Percentiles rank a stretch among this genome's conserved stretches.
Conservation (phyloP, 139 green algal species). For the Chlamydomonas incerta region DNA sequence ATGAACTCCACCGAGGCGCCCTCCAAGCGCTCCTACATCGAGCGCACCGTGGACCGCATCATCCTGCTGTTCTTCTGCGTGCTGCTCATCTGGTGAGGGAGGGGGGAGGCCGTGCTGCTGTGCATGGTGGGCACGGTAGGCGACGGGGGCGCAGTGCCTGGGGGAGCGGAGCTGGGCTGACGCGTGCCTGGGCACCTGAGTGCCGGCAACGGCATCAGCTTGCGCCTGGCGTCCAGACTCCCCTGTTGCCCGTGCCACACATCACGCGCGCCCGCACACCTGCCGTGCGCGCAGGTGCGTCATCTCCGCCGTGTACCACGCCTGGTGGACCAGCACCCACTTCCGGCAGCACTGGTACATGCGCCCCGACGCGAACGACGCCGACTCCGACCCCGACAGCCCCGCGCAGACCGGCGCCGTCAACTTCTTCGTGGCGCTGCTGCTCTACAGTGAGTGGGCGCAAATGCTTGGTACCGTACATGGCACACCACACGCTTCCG, state of each 20-base stretch:
- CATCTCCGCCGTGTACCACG: slow-evolving; percentile 54
- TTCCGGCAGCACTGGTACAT: slow-evolving; percentile 67
- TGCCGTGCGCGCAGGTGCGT: slow-evolving; percentile 44
- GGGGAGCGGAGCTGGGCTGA: no score
- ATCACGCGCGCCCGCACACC: no score
- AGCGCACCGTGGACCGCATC: slow-evolving; percentile 76
- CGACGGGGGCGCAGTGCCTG: no score
- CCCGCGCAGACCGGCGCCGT: slow-evolving; percentile 49
- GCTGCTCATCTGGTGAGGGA: slow-evolving; percentile 70
- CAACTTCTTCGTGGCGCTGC: slow-evolving; percentile 74
- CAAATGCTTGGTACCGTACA: no score
- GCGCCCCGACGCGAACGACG: background rate
- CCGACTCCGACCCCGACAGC: slow-evolving; percentile 49
- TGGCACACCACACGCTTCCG: no score
- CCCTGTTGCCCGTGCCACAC: no score
- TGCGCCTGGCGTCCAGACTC: no score
- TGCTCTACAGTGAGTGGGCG: slow-evolving; percentile 66
- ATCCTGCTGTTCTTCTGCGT: slow-evolving; percentile 77
- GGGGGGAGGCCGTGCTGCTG: no score
- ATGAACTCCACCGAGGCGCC: slow-evolving; percentile 77
- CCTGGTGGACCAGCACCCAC: slow-evolving; percentile 45
- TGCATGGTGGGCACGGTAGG: no score
- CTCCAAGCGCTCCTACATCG: slow-evolving; percentile 76
- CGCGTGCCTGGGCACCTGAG: no score
- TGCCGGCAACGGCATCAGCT: no score